phyloP scores from a whole-genome alignment of 2,329 filamentous ascomycete species.

The Ophiocordyceps australis region DNA sequence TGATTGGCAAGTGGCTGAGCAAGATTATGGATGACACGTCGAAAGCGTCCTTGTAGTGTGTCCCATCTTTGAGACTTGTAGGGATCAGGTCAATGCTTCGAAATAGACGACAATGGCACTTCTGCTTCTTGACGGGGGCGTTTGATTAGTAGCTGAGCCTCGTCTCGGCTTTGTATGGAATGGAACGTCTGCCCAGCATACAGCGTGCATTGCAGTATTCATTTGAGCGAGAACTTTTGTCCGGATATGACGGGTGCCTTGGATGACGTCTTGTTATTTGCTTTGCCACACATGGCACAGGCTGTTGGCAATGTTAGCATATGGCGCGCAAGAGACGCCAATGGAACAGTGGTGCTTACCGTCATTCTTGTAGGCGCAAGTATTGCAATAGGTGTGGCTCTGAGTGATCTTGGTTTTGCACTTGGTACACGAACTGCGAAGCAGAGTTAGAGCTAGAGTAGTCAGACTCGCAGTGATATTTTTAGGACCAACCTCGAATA shows the following conservation, averaged over 20 bases:
- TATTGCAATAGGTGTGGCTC: slow-evolving; percentile 40
- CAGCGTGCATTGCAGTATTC: too few relatives aligned
- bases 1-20: slow-evolving; percentile 48
- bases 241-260: slow-evolving; percentile 35
- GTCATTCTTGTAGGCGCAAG: slow-evolving; percentile 43
- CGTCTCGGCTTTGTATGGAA: too few relatives aligned
- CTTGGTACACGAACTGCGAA: slow-evolving; percentile 34
- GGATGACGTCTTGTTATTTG: slow-evolving; percentile 28
- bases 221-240: slow-evolving; percentile 46
- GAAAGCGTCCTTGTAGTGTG: slow-evolving; percentile 11
- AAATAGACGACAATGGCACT: neutral
- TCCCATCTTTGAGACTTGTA: too few relatives aligned
- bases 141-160: too few relatives aligned
- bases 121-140: too few relatives aligned
- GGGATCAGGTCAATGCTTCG: too few relatives aligned
- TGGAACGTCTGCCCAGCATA: too few relatives aligned
- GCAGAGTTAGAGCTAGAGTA: too few relatives aligned
- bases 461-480: too few relatives aligned
- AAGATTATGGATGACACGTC: slow-evolving; percentile 13
- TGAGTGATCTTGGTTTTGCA: slow-evolving; percentile 48
- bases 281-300: slow-evolving; percentile 46
- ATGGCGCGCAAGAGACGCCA: neutral
- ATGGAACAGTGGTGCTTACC: slow-evolving; percentile 19
- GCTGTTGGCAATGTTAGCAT: slow-evolving; percentile 17
- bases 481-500: slow-evolving; percentile 23